Base-by-base conservation (phyloP, 2,329 filamentous ascomycete species). In the Xylaria sp. region DNA sequence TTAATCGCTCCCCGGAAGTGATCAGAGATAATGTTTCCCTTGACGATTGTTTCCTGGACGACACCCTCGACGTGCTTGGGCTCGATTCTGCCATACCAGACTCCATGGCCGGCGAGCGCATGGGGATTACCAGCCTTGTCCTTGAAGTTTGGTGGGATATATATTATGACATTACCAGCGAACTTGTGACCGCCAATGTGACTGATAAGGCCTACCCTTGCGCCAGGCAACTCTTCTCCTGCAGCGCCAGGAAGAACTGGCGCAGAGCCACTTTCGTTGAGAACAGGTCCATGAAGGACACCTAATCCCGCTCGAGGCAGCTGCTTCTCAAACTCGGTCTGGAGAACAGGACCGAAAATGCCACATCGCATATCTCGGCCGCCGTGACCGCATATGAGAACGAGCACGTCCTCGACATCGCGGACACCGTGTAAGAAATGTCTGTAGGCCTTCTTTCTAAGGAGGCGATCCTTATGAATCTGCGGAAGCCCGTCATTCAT, bases 351-450 rank as follows among this genome's bases (percentile, higher is more conserved):
- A 0, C 91, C 92, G 64, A 93, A 79, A 19, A 90, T 76, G 0
- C 94, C 93, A 69, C 94, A 99, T 55, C 94, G 82, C 68, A 80
- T 78, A 71, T 99, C 94, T 9, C 94, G 81, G 2, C 86, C 86
- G 11, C 88, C 89, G 68, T 99, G 94, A 0, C 92, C 91, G 70
- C 94, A 99, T 49, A 97, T 88, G 18, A 97, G 76, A 35, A 99
- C 83, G n/a, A 90, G 68, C 3, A 92, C 79, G 63, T 92, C 87
- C 13, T 82, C 70, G 7, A 89, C 82, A 59, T 85, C 82, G 9
- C 81, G 76, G 4, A 90, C 86, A 1, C 80, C 79, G 1, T 75
- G 74, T 1, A 91, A 76, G 42, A 76, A 76, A 58, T 61, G 76
- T 69, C 69, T 83, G 68, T 76, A 85, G 57, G 72, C 84, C 63